These are phyloP conservation scores for Calycina marina DNA, from an alignment of 2,329 filamentous ascomycete genomes.

Conservation along the genomic window DNA sequence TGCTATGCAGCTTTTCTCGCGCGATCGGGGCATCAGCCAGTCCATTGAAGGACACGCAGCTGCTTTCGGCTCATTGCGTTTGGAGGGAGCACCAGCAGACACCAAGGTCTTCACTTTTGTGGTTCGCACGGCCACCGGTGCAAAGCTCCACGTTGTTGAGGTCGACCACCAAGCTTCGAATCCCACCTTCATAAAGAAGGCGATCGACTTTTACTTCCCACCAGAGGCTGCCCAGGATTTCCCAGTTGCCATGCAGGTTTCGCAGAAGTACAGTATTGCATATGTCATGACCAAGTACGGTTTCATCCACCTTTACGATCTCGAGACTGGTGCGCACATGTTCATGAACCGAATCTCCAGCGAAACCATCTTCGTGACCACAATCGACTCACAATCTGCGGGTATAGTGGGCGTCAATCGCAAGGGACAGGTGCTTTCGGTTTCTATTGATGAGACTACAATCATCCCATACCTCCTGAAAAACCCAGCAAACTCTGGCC, in stretches of 20 bases:
- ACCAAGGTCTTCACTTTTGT: slow-evolving; percentile 97
- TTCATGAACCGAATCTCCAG: slow-evolving; percentile 99
- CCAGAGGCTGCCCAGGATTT: slow-evolving; percentile 93
- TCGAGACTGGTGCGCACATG: slow-evolving; percentile 88
- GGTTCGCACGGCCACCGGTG: slow-evolving; percentile 74
- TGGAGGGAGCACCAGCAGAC: slow-evolving; percentile 79
- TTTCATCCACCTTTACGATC: slow-evolving; percentile 96
- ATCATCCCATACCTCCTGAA: slow-evolving; percentile 91
- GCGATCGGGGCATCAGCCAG: slow-evolving; percentile 91
- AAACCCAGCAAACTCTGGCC: slow-evolving; percentile 83
- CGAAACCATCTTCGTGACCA: slow-evolving; percentile 96
- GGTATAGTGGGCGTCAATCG: slow-evolving; percentile 74
- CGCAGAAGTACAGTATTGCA: slow-evolving; percentile 88
- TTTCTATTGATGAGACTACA: slow-evolving; percentile 81
- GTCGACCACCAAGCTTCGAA: slow-evolving; percentile 88
- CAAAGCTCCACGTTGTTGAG: slow-evolving; percentile 95
- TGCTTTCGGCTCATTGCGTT: slow-evolving; percentile 74
- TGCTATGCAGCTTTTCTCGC: slow-evolving; percentile 94
- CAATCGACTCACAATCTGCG: slow-evolving; percentile 65
- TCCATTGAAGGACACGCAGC: slow-evolving; percentile 95
- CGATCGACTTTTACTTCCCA: slow-evolving; percentile 95
- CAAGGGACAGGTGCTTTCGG: slow-evolving; percentile 90
- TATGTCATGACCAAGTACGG: slow-evolving; percentile 98
- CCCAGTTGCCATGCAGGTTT: slow-evolving; percentile 94
- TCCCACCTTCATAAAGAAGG: slow-evolving; percentile 84